Evolutionary conservation across 352 stramenopile species (phyloP).

Genomic region (Globisporangium okanoganense): DNA sequence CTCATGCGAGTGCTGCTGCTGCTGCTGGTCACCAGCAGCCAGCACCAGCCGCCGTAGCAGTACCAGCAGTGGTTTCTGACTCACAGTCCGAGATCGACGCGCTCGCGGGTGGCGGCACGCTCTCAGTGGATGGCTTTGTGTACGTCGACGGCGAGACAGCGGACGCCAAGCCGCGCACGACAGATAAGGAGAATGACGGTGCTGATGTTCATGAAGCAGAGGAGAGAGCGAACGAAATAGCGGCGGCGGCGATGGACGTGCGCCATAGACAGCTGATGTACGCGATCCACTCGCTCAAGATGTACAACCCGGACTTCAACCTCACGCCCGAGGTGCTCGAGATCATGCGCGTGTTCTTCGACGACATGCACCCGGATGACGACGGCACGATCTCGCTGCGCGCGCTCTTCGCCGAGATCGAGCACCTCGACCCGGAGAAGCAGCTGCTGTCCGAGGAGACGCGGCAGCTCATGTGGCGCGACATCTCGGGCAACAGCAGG

Average conservation of each 20-base stretch:
- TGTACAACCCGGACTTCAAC: conserved; percentile 82
- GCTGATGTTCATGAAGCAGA: background rate
- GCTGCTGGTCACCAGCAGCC: background rate
- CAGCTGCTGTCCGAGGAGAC: conserved; percentile 45
- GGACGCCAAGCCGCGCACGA: background rate
- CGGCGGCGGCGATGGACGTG: background rate
- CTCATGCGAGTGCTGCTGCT: background rate
- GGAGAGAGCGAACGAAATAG: background rate
- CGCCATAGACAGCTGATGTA: conserved; percentile 29
- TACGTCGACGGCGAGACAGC: conserved; percentile 1
- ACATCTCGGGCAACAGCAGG: conserved; percentile 21
- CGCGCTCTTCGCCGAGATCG: conserved; percentile 56
- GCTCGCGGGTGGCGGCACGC: conserved; percentile 3
- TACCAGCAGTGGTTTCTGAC: background rate
- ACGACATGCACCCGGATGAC: conserved; percentile 51
- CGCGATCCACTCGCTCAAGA: conserved; percentile 57
- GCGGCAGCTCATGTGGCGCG: conserved; percentile 33
- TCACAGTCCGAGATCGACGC: background rate
- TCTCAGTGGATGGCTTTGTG: conserved; percentile 9
- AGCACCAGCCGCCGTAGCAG: background rate
- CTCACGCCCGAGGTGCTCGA: conserved; percentile 77
- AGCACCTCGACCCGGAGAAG: conserved; percentile 53
- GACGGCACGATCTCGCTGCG: conserved; percentile 46
- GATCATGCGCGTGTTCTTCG: conserved; percentile 81
- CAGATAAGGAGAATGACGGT: background rate